Evolutionary conservation across 2,329 filamentous ascomycete species (phyloP).

Genomic region (Colletotrichum sp.): DNA sequence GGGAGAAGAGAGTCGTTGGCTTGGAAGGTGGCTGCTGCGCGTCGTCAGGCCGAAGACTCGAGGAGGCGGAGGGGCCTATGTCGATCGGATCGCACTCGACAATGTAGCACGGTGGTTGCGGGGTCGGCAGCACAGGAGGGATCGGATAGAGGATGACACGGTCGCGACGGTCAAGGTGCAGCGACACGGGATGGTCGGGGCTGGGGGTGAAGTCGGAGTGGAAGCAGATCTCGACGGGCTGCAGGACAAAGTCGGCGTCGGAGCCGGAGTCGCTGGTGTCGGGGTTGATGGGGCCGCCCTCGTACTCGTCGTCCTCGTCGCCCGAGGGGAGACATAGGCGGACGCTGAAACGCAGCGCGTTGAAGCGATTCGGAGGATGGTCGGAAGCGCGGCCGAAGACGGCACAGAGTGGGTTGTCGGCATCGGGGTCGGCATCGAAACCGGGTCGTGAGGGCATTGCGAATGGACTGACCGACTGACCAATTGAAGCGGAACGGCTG

Average conservation of each 20-base stretch:
- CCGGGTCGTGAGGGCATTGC: background rate
- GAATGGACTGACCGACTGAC: background rate
- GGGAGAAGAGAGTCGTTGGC: background rate
- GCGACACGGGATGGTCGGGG: background rate
- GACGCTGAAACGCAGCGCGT: background rate
- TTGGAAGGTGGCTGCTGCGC: background rate
- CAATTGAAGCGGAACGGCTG: background rate
- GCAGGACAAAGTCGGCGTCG: background rate
- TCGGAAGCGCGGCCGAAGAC: background rate
- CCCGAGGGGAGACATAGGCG: background rate
- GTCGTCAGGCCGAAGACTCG: background rate
- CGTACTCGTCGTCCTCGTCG: background rate
- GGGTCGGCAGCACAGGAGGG: background rate
- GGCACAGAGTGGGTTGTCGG: background rate
- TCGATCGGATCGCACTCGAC: background rate
- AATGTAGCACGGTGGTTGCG: background rate
- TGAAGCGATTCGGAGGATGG: background rate
- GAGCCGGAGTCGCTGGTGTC: background rate
- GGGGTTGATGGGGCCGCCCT: background rate
- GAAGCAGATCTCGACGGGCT: slow-evolving; percentile 5
- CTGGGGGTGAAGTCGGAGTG: background rate
- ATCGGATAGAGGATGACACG: background rate
- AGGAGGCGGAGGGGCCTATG: background rate
- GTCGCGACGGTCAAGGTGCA: background rate
- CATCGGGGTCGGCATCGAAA: background rate